Conservation (phyloP, 2,329 filamentous ascomycete species). For the Pyricularia grisea region DNA sequence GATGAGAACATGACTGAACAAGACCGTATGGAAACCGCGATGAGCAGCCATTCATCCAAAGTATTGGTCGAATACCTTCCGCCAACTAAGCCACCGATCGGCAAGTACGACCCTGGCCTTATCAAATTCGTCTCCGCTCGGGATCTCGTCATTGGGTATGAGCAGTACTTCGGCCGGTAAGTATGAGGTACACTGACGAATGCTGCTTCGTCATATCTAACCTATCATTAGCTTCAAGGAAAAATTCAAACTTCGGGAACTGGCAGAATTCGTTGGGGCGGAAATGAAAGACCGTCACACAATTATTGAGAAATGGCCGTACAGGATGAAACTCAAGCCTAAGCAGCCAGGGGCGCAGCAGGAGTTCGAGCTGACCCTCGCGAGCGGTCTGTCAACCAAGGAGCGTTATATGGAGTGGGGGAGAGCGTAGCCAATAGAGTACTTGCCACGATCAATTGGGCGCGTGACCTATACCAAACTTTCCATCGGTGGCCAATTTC, state of each 20-base stretch:
- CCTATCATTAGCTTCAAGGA: not conserved
- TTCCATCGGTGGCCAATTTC: no score
- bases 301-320: conserved; percentile 23
- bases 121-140: not conserved
- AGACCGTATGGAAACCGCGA: conserved; percentile 5
- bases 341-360: conserved; percentile 15
- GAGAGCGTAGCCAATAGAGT: no score
- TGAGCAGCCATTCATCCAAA: not conserved
- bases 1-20: conserved; percentile 8
- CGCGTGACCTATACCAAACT: no score
- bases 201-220: not conserved
- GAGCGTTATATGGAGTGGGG: not conserved
- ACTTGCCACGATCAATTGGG: no score
- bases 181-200: not conserved
- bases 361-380: conserved; percentile 18
- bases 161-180: not conserved
- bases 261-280: not conserved
- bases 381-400: not conserved
- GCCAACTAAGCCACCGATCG: not conserved
- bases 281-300: conserved; percentile 13
- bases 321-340: conserved; percentile 13
- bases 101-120: not conserved
- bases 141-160: not conserved
- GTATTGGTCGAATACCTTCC: not conserved
- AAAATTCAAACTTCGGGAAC: not conserved